Evolutionary conservation across 2,329 filamentous ascomycete species (phyloP), one percentile per base, ranked within the genome.

Genomic region (Pseudogymnoascus sp.): DNA sequence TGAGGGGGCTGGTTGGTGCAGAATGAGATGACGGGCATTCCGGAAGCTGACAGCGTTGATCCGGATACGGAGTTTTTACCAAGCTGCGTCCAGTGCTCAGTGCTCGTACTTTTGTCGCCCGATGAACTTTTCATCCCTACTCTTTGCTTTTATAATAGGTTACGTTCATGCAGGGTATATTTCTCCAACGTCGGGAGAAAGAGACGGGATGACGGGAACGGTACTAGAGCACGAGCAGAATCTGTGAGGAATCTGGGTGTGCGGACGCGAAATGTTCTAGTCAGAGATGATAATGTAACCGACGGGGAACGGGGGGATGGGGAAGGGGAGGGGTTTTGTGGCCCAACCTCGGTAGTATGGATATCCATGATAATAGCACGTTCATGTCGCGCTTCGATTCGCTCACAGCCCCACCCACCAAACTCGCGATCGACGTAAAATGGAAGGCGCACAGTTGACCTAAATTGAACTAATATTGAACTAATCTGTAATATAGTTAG

Each of bases 291-390:
- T 12, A 47, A 2, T 26, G 8, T 12, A 57, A 18, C n/a, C n/a
- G 51, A 57, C 18, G n/a, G 45, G 23, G 21, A 34, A 34, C 31
- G 10, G 31, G 31, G 31, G 3, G 31, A 34, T 34, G 31, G 31
- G 31, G 31, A 11, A 34, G 31, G 31, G 31, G 31, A 34, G 31
- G 31, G 21, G 11, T 16, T 16, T 34, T 3, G 26, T 57, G 51
- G 51, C 51, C 29, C 21, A 34, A 57, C 51, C 51, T 57, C 51
- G 51, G 51, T 57, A 57, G 51, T 57, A 57, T 34, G 29, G 29
- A 1, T 18, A 51, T 34, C 29, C 51, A 57, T 57, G 51, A 6
- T 14, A 57, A 57, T 57, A 57, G 16, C 51, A 57, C 51, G 51
- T 57, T 57, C 51, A 6, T 5, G 51, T 57, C 51, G 16, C 5